A percentile compares a stretch with the other conserved stretches of the same genome.
Conservation (phyloP, 345 rosid genomes). For the Reutealis trisperma region DNA sequence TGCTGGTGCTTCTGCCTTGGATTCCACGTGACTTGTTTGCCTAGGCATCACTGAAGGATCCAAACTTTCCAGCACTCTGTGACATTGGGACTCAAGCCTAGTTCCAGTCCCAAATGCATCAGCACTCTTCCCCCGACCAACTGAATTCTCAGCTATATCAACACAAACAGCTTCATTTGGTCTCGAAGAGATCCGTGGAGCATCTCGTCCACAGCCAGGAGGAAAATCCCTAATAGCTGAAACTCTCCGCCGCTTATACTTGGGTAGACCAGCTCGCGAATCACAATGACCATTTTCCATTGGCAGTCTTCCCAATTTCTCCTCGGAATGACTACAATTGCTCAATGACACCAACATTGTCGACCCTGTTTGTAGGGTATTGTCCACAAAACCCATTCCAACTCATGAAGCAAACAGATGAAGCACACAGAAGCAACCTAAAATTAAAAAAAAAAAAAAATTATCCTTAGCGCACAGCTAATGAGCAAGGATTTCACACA, state of each 20-base stretch:
- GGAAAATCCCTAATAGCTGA: constrained; percentile 57
- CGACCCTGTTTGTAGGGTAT: constrained; percentile 35
- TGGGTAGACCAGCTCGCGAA: constrained; percentile 21
- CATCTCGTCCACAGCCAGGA: constrained; percentile 43
- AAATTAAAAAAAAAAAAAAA: constrained; percentile 12
- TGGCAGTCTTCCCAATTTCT: constrained; percentile 22
- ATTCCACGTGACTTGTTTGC: constrained; percentile 1
- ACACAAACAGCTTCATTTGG: constrained; percentile 9
- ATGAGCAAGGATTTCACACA: not conserved
- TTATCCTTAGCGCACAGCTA: not conserved
- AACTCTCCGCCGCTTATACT: constrained; percentile 46
- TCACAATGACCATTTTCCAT: constrained; percentile 34
- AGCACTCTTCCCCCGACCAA: not conserved
- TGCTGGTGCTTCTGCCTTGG: constrained; percentile 16
- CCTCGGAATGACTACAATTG: constrained; percentile 32
- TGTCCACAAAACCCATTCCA: constrained; percentile 46
- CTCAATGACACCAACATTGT: constrained; percentile 30
- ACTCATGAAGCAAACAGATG: constrained; percentile 20
- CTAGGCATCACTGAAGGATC: not conserved
- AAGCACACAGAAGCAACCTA: constrained; percentile 23
- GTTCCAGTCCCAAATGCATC: constrained; percentile 11
- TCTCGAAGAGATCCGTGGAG: constrained; percentile 13
- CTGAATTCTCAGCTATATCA: constrained; percentile 5
- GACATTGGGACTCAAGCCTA: constrained; percentile 16
- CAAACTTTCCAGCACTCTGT: not conserved